A percentile compares a stretch with the other conserved stretches of the same genome.
These are phyloP conservation scores for Gossypium bickii DNA, from an alignment of 345 rosid species.

Conservation along the genomic window DNA sequence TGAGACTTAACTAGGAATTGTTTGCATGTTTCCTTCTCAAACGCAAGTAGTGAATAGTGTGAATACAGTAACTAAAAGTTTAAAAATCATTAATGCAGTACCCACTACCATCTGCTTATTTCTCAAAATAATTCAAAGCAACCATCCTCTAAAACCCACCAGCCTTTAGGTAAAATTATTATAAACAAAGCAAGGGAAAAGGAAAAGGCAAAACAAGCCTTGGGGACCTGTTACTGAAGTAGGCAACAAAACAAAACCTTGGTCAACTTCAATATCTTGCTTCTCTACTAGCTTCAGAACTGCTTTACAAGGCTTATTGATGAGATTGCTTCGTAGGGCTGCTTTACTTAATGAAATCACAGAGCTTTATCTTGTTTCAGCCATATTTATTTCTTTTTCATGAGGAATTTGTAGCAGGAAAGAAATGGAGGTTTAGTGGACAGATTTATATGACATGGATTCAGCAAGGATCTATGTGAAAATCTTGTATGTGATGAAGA, in stretches of 20 bases:
- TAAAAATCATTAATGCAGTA: background rate
- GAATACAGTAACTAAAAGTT: background rate
- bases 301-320: background rate
- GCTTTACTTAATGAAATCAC: no score
- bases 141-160: background rate
- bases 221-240: background rate
- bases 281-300: background rate
- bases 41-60: background rate
- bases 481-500: background rate
- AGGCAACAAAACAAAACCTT: background rate
- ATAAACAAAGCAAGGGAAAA: background rate
- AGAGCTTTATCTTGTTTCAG: background rate
- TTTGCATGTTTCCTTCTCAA: background rate
- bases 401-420: background rate
- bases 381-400: background rate
- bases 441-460: background rate
- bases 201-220: background rate
- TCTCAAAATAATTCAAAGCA: background rate
- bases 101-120: background rate
- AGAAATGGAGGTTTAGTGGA: background rate
- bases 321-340: no score
- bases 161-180: background rate
- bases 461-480: slow-evolving; percentile 2
- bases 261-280: background rate
- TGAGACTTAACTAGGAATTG: background rate